A percentile compares a stretch with the other conserved stretches of the same genome.
Evolutionary conservation across 2,329 filamentous ascomycete species (phyloP).

Genomic region (Penicillium sp.): DNA sequence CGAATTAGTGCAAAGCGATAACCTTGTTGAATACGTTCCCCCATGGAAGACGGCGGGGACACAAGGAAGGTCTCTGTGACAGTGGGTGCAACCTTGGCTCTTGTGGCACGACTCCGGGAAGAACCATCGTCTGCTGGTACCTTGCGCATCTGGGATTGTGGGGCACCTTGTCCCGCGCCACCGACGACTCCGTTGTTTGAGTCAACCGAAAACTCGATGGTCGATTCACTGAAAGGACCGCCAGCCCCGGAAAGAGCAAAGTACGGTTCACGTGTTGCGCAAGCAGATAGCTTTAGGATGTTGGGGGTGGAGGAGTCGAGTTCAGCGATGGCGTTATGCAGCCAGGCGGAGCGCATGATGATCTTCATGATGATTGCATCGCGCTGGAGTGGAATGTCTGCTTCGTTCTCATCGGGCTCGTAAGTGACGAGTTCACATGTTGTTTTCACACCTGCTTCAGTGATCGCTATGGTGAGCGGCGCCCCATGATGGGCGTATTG

Average conservation of each 20-base stretch:
- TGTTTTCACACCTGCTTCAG: slow-evolving; percentile 83
- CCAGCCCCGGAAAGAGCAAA: slow-evolving; percentile 71
- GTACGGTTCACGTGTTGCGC: slow-evolving; percentile 62
- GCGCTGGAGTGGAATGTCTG: slow-evolving; percentile 78
- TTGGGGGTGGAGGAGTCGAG: slow-evolving; percentile 68
- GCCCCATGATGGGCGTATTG: slow-evolving; percentile 73
- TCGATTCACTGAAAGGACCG: slow-evolving; percentile 59
- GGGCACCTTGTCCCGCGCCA: slow-evolving; percentile 16
- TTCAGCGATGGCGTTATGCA: slow-evolving; percentile 54
- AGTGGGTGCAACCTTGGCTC: slow-evolving; percentile 42
- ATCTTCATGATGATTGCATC: slow-evolving; percentile 83
- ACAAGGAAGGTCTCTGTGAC: slow-evolving; percentile 55
- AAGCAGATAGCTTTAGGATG: slow-evolving; percentile 68
- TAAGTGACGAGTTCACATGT: slow-evolving; percentile 91
- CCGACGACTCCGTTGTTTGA: slow-evolving; percentile 29
- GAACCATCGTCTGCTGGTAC: slow-evolving; percentile 40
- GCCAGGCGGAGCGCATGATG: slow-evolving; percentile 72
- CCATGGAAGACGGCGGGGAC: slow-evolving; percentile 57
- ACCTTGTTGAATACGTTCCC: slow-evolving; percentile 68
- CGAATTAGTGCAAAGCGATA: slow-evolving; percentile 89
- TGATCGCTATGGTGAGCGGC: slow-evolving; percentile 79
- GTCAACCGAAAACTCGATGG: slow-evolving; percentile 61
- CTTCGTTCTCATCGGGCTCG: slow-evolving; percentile 62
- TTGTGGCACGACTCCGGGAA: slow-evolving; percentile 33
- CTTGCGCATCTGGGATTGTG: slow-evolving; percentile 30